Evolutionary conservation across 768 basidiomycete genomes (phyloP), one percentile per base, ranked within the genome.

Genomic region (Collybia sp.): DNA sequence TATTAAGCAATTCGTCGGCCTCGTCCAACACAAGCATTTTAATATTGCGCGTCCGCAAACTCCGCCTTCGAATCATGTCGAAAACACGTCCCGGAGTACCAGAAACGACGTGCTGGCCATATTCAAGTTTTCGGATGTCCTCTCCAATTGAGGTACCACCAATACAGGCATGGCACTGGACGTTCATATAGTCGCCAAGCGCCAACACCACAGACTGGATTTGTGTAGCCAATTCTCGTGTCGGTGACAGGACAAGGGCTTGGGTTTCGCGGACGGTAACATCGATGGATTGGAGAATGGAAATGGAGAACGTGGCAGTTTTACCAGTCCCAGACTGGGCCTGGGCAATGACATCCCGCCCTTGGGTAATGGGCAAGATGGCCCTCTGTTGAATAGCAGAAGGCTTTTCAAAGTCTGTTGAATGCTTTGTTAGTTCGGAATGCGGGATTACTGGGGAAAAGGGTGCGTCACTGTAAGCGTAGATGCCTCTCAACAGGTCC

Each of bases 251-350:
- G 47, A 99, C 87, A 42, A 99, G 84, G 0, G 93, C 95, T 67
- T 98, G 95, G 2, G 93, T 93, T 70, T 96, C 93, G 50, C 93
- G 84, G 42, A 97, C 80, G 33, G 88, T 85, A 36, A 90, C 83
- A 66, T 99, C 95, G 80, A 99, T 96, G 53, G 91, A 92, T 65
- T 99, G 95, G 44, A 99, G 83, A 65, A 96, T 92, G 55, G 94
- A 89, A 64, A 99, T 96, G 55, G 93, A 94, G 72, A 97, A 97
- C 15, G 95, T 96, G 5, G 95, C 95, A 9, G 95, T 99, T 90
- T 98, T 99, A 79, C 95, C 95, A 32, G 95, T 97, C 64, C 95
- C 95, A 30, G 94, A 96, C 72, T 98, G 95, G 36, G 95, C 95
- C 73, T 97, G 95, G 31, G 95, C 95, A 64, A 99, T 97, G 50